Base-by-base conservation (phyloP, 2,329 filamentous ascomycete species). In the Colletotrichum horii region DNA sequence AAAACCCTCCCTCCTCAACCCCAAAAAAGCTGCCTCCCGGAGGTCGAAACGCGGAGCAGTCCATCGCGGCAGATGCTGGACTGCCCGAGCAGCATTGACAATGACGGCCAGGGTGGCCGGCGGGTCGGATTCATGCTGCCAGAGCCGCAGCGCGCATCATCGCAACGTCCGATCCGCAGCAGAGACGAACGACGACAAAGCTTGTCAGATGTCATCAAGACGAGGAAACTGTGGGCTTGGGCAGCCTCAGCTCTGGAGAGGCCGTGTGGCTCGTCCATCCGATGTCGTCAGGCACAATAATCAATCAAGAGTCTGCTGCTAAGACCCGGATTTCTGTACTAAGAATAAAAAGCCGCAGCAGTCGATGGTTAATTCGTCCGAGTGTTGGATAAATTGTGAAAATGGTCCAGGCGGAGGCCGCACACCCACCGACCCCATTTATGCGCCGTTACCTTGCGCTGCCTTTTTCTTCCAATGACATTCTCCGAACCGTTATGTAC, bases 251-350 rank as follows among this genome's bases (percentile, higher is more conserved):
- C 56, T 28, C 38, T 75, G 73, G 70, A 64, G 56, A 75, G 48
- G 73, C 73, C 64, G 70, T 67, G 70, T 75, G 70, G 70, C 70
- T 65, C 32, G 14, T 64, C 62, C 64, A 52, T 68, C 70, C 34
- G 64, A 75, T 69, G 64, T 75, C 73, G 56, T 75, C 70, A 75
- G 73, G 64, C 48, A 75, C 64, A 52, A 75, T 34, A 65, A 65
- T 65, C 55, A 61, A 22, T 24, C 64, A 48, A 55, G 58, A 34
- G 43, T 52, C 6, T 52, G 43, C 43, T 52, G n/a, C 22, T 64
- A 48, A 55, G 65, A 34, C 64, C 55, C 55, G 19, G 60, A 65
- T 67, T 75, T 75, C 58, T 62, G 58, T 62, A 32, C 73, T 60
- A 75, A 75, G 64, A 75, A 75, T 73, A 69, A 75, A 56, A 75